phyloP scores from a whole-genome alignment of 345 rosid genomes.

The Cardamine resedifolia region DNA sequence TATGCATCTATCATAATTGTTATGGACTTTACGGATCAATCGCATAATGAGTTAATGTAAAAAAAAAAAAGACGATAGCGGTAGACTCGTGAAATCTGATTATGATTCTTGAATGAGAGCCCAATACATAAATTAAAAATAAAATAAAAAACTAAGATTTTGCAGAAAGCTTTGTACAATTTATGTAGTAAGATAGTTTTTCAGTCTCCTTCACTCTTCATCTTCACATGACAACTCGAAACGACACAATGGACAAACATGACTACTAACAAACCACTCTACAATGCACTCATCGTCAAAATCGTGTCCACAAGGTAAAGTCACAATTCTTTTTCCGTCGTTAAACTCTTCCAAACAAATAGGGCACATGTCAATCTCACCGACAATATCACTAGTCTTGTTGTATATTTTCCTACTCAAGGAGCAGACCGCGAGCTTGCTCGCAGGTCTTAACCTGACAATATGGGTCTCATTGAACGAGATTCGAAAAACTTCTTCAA shows the following conservation, averaged over 20 bases:
- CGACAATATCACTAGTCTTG: neutral
- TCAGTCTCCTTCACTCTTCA: neutral
- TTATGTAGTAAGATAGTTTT: neutral
- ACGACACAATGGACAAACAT: slow-evolving; percentile 4
- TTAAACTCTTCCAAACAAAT: slow-evolving; percentile 1
- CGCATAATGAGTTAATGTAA: neutral
- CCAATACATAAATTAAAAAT: neutral
- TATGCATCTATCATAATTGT: neutral
- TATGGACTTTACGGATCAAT: neutral
- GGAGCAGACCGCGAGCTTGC: neutral
- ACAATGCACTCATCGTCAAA: neutral
- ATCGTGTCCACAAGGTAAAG: neutral
- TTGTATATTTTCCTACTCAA: neutral
- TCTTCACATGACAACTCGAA: neutral
- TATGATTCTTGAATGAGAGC: neutral
- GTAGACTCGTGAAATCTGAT: neutral
- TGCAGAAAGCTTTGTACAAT: neutral
- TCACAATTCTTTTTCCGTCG: neutral
- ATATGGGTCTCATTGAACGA: neutral
- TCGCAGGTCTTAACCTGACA: neutral
- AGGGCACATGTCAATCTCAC: neutral
- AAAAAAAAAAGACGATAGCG: neutral
- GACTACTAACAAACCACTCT: neutral
- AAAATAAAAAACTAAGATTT: neutral
- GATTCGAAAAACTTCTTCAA: neutral